A percentile compares a stretch with the other conserved stretches of the same genome.
These are phyloP conservation scores for Pilatotrama ljubarskyi DNA, from an alignment of 768 basidiomycete species.

Conservation along the genomic window DNA sequence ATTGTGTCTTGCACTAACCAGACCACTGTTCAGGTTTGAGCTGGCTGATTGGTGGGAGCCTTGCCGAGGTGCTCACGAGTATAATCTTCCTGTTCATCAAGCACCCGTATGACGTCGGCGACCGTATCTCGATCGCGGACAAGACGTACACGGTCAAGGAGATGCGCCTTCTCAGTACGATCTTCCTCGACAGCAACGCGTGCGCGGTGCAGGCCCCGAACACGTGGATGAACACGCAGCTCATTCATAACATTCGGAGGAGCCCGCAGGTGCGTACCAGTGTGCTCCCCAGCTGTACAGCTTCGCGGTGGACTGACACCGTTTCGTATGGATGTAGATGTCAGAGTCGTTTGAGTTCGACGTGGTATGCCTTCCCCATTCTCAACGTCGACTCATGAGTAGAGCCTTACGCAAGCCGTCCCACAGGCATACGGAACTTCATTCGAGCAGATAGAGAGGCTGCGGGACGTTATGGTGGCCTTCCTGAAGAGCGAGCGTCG, in stretches of 20 bases:
- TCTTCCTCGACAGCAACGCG: slow-evolving; percentile 62
- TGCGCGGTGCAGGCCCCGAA: slow-evolving; percentile 75
- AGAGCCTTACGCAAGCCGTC: not conserved
- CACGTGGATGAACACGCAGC: slow-evolving; percentile 61
- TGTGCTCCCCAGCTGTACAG: not conserved
- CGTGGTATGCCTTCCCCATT: slow-evolving; percentile 40
- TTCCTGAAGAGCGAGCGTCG: slow-evolving; percentile 72
- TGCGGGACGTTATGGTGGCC: slow-evolving; percentile 76
- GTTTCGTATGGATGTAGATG: slow-evolving; percentile 41
- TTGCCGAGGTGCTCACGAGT: slow-evolving; percentile 78
- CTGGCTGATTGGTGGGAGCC: slow-evolving; percentile 83
- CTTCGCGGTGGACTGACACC: not conserved
- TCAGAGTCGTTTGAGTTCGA: slow-evolving; percentile 83
- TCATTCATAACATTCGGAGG: slow-evolving; percentile 70
- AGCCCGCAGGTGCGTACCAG: slow-evolving; percentile 56
- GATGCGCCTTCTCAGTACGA: slow-evolving; percentile 78
- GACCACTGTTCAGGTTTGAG: slow-evolving; percentile 53
- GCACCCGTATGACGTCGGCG: slow-evolving; percentile 82
- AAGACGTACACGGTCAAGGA: slow-evolving; percentile 79
- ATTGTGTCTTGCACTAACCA: not conserved
- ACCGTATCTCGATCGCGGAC: slow-evolving; percentile 56
- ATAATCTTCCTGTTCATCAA: slow-evolving; percentile 93
- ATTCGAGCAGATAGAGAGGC: slow-evolving; percentile 77
- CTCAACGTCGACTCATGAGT: not conserved
- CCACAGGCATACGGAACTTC: slow-evolving; percentile 58